These are phyloP conservation scores for Coccomyxa sp. DNA, from an alignment of 139 green algal genomes.

Conservation along the genomic window DNA sequence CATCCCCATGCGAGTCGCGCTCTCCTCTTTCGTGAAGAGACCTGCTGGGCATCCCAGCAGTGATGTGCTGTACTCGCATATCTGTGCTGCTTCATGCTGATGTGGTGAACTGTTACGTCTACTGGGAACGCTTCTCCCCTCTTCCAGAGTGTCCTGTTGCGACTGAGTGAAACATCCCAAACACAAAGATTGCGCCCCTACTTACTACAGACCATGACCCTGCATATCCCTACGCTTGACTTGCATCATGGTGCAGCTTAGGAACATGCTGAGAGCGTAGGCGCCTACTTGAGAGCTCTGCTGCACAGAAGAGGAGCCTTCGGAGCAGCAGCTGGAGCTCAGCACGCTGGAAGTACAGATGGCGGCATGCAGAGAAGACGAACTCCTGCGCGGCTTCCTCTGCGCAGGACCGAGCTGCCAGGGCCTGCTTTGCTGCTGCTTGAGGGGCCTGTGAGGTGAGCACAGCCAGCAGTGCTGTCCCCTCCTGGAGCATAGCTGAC, in stretches of 20 bases:
- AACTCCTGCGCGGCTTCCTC: conserved; percentile 14
- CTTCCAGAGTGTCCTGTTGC: no score
- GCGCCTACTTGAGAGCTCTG: conserved; percentile 16
- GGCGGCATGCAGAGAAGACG: conserved; percentile 21
- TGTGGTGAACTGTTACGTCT: no score
- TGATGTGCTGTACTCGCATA: no score
- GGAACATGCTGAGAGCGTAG: no score
- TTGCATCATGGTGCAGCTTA: no score
- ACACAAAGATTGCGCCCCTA: no score
- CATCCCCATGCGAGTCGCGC: background rate
- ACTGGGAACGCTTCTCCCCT: no score
- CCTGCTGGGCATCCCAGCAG: background rate
- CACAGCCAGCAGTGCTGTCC: background rate
- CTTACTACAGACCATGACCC: no score
- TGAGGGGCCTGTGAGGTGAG: background rate
- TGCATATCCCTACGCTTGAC: no score
- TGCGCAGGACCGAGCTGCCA: background rate
- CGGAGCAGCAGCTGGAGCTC: conserved; percentile 29
- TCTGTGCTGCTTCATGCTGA: no score
- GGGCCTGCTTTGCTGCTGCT: background rate
- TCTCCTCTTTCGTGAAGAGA: background rate
- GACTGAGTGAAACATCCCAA: no score
- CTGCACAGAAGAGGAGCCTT: conserved; percentile 23
- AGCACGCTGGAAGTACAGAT: conserved; percentile 26
- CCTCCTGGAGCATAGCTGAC: conserved; percentile 10